Percentiles rank a stretch among this genome's conserved stretches.
phyloP scores from a whole-genome alignment of 2,329 filamentous ascomycete species.

The Alternaria panax region DNA sequence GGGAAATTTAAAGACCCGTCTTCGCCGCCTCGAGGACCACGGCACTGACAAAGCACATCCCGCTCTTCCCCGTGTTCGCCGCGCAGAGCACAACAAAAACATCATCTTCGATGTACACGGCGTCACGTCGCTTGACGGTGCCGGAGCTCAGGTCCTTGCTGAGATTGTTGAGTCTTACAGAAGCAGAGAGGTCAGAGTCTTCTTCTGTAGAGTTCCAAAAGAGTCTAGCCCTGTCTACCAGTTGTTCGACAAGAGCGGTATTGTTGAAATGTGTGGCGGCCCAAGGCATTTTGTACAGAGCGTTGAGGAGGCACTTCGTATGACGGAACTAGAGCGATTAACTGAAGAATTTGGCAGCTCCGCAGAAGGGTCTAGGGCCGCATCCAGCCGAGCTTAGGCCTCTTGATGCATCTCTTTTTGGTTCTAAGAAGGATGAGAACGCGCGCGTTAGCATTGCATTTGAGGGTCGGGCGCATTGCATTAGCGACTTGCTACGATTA shows the following conservation, averaged over 20 bases:
- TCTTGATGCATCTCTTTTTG: neutral
- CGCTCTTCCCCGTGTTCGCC: conserved; percentile 79
- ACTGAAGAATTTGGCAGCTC: conserved; percentile 47
- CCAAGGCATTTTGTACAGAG: conserved; percentile 78
- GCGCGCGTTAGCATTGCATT: neutral
- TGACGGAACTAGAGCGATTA: conserved; percentile 76
- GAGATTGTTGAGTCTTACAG: conserved; percentile 87
- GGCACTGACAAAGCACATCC: conserved; percentile 87
- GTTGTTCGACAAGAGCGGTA: conserved; percentile 79
- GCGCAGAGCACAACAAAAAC: conserved; percentile 84
- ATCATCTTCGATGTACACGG: conserved; percentile 97
- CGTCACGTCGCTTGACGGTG: conserved; percentile 93
- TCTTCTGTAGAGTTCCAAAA: conserved; percentile 69
- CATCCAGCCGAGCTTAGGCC: conserved; percentile 13
- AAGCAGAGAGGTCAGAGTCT: conserved; percentile 77
- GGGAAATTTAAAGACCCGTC: conserved; percentile 83
- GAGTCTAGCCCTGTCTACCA: conserved; percentile 68
- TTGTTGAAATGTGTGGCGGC: conserved; percentile 83
- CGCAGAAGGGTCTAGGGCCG: conserved; percentile 31
- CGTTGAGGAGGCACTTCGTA: conserved; percentile 81
- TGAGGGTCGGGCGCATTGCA: neutral
- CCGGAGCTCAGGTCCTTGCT: conserved; percentile 85
- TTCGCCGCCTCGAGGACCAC: conserved; percentile 86
- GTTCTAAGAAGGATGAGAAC: neutral
- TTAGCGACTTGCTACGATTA: neutral